Conservation (phyloP, 2,329 filamentous ascomycete species). For the Macrophomina pseudophaseolina region DNA sequence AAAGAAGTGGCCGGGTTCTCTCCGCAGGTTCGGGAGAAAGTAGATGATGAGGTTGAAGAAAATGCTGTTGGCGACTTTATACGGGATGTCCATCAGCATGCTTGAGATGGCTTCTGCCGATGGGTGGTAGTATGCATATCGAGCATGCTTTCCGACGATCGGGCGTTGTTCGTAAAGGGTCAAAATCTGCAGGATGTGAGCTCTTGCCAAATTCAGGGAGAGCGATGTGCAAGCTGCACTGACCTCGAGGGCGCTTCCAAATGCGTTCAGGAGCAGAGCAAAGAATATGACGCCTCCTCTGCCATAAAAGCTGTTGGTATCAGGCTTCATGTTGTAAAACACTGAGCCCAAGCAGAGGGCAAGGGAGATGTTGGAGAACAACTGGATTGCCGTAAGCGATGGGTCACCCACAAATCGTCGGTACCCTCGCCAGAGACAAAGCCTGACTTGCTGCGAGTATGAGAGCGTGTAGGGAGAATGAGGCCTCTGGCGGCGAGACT, state of each 20-base stretch:
- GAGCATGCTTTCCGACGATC: conserved; percentile 86
- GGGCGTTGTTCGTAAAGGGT: conserved; percentile 83
- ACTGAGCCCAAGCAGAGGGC: conserved; percentile 76
- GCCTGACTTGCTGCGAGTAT: conserved; percentile 70
- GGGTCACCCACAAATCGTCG: conserved; percentile 73
- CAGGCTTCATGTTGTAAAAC: conserved; percentile 78
- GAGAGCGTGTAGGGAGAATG: conserved; percentile 81
- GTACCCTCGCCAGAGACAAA: conserved; percentile 79
- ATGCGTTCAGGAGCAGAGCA: conserved; percentile 78
- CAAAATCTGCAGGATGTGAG: conserved; percentile 67
- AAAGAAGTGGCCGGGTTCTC: conserved; percentile 78
- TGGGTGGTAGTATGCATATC: conserved; percentile 88
- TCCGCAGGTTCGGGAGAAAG: conserved; percentile 80
- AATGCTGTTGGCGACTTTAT: conserved; percentile 73
- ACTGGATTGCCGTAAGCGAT: conserved; percentile 67
- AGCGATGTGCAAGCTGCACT: conserved; percentile 36
- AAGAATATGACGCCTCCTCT: conserved; percentile 80
- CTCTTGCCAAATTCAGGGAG: conserved; percentile 58
- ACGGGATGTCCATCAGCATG: conserved; percentile 82
- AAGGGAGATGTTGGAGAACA: conserved; percentile 73
- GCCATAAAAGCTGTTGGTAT: conserved; percentile 78
- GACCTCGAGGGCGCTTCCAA: conserved; percentile 64
- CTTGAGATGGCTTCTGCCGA: conserved; percentile 82
- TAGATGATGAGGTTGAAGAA: conserved; percentile 81
- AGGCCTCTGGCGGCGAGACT: conserved; percentile 38